phyloP scores from a whole-genome alignment of 345 rosid genomes.

The Mercurialis annua region DNA sequence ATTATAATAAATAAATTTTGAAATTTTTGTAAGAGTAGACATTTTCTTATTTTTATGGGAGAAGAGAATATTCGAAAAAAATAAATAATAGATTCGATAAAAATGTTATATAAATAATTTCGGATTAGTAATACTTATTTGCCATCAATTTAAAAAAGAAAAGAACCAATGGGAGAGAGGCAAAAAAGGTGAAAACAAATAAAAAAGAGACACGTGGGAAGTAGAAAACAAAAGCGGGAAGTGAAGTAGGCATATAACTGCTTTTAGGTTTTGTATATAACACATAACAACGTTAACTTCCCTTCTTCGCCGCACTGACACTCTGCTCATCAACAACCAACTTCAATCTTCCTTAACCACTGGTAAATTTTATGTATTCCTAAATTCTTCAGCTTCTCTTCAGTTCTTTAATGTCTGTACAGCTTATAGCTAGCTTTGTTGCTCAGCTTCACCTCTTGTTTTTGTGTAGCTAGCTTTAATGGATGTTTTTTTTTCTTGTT shows the following conservation, averaged over 20 bases:
- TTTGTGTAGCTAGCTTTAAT: neutral
- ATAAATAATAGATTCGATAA: too few species aligned
- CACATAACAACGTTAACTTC: conserved; percentile 31
- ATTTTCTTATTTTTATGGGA: too few species aligned
- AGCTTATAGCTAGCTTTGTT: neutral
- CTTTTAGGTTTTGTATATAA: conserved; percentile 33
- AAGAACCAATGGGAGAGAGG: neutral
- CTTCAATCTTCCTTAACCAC: neutral
- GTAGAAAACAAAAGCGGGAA: conserved; percentile 13
- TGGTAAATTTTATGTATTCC: neutral
- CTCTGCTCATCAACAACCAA: neutral
- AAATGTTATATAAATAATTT: too few species aligned
- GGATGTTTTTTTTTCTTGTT: neutral
- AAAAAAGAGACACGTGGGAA: neutral
- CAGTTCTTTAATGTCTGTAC: neutral
- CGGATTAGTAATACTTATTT: too few species aligned
- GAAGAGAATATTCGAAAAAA: too few species aligned
- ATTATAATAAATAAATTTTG: too few species aligned
- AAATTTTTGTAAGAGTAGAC: too few species aligned
- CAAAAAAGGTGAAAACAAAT: conserved; percentile 8
- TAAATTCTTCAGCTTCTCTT: too few species aligned
- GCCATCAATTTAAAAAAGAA: too few species aligned
- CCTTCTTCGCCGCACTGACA: conserved; percentile 35
- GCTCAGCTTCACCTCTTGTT: neutral
- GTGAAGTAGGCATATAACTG: neutral